A percentile compares a stretch with the other conserved stretches of the same genome.
These are phyloP conservation scores for Saturnispora quitensis DNA, from an alignment of 805 yeast species.

Conservation along the genomic window DNA sequence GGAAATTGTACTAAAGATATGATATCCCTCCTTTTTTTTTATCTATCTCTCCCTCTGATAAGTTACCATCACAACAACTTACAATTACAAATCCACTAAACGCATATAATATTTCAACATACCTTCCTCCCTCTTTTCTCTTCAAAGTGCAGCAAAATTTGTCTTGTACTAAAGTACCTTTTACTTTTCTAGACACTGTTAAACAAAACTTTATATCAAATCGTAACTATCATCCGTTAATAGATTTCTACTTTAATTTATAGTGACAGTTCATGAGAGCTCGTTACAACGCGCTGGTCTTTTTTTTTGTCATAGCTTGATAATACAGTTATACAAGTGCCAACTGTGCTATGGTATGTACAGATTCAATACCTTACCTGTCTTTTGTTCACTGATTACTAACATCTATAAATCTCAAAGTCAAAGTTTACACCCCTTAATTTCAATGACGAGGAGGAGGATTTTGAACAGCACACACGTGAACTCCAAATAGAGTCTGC, in stretches of 20 bases:
- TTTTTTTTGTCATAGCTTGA: neutral
- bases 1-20: slow-evolving; percentile 19
- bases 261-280: neutral
- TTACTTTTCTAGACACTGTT: neutral
- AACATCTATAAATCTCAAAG: slow-evolving; percentile 20
- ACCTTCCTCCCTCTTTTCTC: neutral
- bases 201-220: neutral
- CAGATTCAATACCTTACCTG: neutral
- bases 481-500: slow-evolving; percentile 89
- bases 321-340: neutral
- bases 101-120: neutral
- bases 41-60: neutral
- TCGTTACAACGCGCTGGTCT: neutral
- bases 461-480: slow-evolving; percentile 82
- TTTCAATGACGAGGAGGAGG: slow-evolving; percentile 64
- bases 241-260: neutral
- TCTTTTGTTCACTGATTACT: slow-evolving; percentile 1
- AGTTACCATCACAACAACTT: neutral
- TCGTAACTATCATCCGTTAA: neutral
- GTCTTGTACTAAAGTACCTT: neutral
- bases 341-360: slow-evolving; percentile 4
- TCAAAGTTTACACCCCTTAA: slow-evolving; percentile 77
- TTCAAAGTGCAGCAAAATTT: neutral
- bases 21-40: neutral
- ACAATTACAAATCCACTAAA: neutral